Base-by-base conservation (phyloP, 1,139 yeast genomes). In the Saccharomycopsis hybrid region DNA sequence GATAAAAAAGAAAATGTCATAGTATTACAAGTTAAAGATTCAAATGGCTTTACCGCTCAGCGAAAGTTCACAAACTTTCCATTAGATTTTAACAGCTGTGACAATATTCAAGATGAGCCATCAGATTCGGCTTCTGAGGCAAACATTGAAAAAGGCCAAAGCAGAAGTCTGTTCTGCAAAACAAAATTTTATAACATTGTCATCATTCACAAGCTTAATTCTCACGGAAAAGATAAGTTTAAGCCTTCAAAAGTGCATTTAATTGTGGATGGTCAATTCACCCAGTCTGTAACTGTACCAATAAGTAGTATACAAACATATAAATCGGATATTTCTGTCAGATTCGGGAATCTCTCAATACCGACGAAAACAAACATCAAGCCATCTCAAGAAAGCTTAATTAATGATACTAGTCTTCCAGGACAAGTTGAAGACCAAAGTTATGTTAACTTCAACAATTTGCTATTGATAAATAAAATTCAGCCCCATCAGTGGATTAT, bases 401-500 rank as follows among this genome's bases (percentile, higher is more conserved):
- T n/a, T n/a, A n/a, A n/a, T n/a, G n/a, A n/a, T n/a, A 28, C 32
- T 32, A 38, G 35, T 41, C 5, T 3, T 29, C 9, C 33, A 5
- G 28, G 18, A 41, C 11, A n/a, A 25, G 27, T 2, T 3, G 28
- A 18, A 13, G 25, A n/a, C n/a, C 8, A 28, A 4, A 42, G 47
- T 3, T 46, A 13, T 27, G 43, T 49, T 5, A 29, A 41, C 4
- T 45, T 54, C 39, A 41, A 38, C 24, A 64, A 57, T 48, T 41
- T 67, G 0, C 29, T 62, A 18, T 33, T 69, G 2, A 43, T 66
- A 1, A 59, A 62, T 33, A 61, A 56, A 11, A 55, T 59, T 1
- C 61, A 62, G 41, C 57, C 64, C 1, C 56, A 58, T 33, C 72
- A 67, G 37, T 67, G 73, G 70, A 59, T 70, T 1, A 54, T 66